A percentile compares a stretch with the other conserved stretches of the same genome.
Conservation (phyloP, 768 basidiomycete species). For the Boletus fagicola region DNA sequence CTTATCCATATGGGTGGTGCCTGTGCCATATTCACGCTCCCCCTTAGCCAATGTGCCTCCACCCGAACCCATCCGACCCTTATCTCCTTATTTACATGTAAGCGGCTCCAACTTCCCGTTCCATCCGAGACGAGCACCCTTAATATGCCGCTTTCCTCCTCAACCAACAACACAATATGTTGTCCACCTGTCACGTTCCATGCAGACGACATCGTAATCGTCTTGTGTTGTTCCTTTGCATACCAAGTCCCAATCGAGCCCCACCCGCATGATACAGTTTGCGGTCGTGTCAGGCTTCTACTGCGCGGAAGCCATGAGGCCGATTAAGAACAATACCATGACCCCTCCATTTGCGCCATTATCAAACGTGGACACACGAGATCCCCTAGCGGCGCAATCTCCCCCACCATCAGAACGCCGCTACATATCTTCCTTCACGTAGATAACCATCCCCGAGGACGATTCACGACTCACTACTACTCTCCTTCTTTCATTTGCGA, state of each 20-base stretch:
- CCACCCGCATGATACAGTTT: constrained; percentile 1
- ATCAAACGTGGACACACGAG: constrained; percentile 1
- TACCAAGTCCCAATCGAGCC: not conserved
- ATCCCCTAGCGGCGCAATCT: not conserved
- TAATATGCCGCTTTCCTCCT: not conserved
- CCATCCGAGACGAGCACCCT: not conserved
- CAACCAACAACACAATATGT: not conserved
- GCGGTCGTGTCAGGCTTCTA: constrained; percentile 4
- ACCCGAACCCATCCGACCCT: constrained; percentile 25
- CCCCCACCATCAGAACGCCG: not conserved
- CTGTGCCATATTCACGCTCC: not conserved
- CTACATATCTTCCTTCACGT: not conserved
- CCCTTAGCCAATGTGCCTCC: not conserved
- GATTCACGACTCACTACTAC: not conserved
- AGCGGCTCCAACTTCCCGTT: not conserved
- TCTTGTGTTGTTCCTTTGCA: not conserved
- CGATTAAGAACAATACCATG: not conserved
- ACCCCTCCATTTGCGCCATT: constrained; percentile 5
- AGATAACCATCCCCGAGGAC: not conserved
- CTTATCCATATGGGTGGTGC: constrained; percentile 13
- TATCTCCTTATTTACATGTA: constrained; percentile 4
- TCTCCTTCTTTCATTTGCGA: not conserved
- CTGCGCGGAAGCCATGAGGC: constrained; percentile 18
- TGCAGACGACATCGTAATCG: not conserved
- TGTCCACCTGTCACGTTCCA: not conserved